Evolutionary conservation across 768 basidiomycete genomes (phyloP).

Genomic region (Mycena capillaripes): DNA sequence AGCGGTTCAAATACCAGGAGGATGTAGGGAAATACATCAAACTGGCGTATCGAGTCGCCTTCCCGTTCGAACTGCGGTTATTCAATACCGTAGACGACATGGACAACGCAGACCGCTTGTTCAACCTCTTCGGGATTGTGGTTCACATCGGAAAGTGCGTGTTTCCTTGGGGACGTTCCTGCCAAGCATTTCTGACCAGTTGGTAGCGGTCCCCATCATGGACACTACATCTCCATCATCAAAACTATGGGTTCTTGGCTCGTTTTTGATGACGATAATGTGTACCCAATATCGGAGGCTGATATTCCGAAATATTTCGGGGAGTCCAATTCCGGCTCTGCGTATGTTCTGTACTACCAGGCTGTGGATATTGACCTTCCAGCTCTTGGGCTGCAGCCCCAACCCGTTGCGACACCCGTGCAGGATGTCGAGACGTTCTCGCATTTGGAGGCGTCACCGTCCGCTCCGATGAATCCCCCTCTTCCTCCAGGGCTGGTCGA

Average conservation of each 20-base stretch:
- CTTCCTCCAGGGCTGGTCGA: conserved; percentile 49
- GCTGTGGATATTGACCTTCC: conserved; percentile 86
- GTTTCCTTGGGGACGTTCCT: conserved; percentile 15
- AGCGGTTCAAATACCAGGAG: conserved; percentile 99
- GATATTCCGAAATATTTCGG: conserved; percentile 97
- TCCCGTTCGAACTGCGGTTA: conserved; percentile 93
- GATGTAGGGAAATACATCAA: conserved; percentile 93
- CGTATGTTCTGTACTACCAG: conserved; percentile 98
- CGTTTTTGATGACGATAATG: conserved; percentile 95
- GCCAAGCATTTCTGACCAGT: conserved; percentile 33
- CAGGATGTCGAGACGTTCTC: conserved; percentile 40
- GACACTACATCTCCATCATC: conserved; percentile 97
- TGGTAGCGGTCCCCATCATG: conserved; percentile 94
- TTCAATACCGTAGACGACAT: conserved; percentile 98
- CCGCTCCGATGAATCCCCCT: conserved; percentile 31
- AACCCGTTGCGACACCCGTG: conserved; percentile 44
- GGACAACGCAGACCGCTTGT: conserved; percentile 91
- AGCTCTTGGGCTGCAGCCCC: conserved; percentile 74
- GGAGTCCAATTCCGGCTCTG: conserved; percentile 87
- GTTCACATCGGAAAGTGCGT: conserved; percentile 99
- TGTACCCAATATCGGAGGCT: conserved; percentile 87
- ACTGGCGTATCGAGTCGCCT: conserved; percentile 95
- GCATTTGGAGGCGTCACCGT: conserved; percentile 43
- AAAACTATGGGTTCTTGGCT: conserved; percentile 89
- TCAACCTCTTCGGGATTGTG: conserved; percentile 95